Evolutionary conservation across 805 yeast genomes (phyloP), one percentile per base, ranked within the genome.

Genomic region (Citeromyces nyonsensis): DNA sequence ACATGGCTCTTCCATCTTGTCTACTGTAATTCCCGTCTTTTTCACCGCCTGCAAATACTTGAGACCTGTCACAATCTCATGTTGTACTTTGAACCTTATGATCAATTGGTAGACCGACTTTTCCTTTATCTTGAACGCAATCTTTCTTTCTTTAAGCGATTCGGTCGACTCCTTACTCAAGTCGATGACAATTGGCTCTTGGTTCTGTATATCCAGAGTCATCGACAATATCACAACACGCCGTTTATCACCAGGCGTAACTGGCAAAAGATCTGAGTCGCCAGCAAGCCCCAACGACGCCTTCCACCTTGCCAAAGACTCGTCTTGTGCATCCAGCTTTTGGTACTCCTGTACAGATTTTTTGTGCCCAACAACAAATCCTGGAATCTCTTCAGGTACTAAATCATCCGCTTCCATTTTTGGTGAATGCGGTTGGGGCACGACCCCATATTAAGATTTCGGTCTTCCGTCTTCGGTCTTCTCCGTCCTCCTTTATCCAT

Each of bases 221-320:
- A 84, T 76, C 44, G 81, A 81, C 27, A 77, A 59, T 33, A 85
- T 68, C 8, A 85, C 94, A 14, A 85, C 94, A 41, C 69, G 69
- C 36, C 95, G 66, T 32, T 61, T 62, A 49, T 83, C 94, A 20
- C 76, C 80, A 4, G 81, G 66, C 33, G 66, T 73, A 18, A 73
- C 73, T 10, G 81, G 86, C 40, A 73, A 59, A 3, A 72, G 53
- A 10, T 54, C 47, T 11, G 56, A 49, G n/a, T 51, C 54, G 37
- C 73, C 74, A 32, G 73, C 55, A 36, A 85, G 59, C 1, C 96
- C 96, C 24, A 85, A 59, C 1, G 94, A 80, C 36, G 74, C 81
- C 53, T 86, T 86, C 96, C 96, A 85, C 53, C 81, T 82, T 39
- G 78, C 81, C 40, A 85, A 62, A 11, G 93, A 78, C 54, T 83